phyloP scores from a whole-genome alignment of 768 basidiomycete species.

The Lactarius sanguifluus region DNA sequence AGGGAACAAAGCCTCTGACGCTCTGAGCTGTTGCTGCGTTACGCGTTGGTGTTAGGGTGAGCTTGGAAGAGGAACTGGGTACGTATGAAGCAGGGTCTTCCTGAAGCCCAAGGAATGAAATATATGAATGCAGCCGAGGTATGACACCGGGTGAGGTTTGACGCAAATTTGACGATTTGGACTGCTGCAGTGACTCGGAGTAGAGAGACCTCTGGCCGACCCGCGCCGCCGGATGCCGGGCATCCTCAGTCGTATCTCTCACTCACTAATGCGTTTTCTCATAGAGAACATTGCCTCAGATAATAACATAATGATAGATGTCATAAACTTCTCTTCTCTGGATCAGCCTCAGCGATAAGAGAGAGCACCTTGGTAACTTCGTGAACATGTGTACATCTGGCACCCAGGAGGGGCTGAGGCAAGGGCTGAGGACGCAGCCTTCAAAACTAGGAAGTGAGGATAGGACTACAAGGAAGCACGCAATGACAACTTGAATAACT shows the following conservation, averaged over 20 bases:
- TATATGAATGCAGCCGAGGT: neutral
- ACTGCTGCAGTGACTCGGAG: slow-evolving; percentile 30
- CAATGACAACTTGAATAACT: neutral
- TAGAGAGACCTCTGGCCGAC: neutral
- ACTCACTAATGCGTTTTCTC: too few species aligned
- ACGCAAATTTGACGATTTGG: neutral
- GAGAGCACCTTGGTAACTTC: neutral
- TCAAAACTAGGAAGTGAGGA: neutral
- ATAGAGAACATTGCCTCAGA: too few species aligned
- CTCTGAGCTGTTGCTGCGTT: neutral
- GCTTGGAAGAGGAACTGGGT: neutral
- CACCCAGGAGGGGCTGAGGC: too few species aligned
- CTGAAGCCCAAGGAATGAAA: neutral
- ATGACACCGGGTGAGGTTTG: neutral
- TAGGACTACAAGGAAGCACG: neutral
- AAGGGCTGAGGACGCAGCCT: neutral
- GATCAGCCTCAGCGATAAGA: neutral
- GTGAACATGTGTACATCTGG: slow-evolving; percentile 32
- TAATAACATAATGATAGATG: too few species aligned
- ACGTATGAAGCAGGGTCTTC: neutral
- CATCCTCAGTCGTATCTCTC: too few species aligned
- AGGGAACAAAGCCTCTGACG: neutral
- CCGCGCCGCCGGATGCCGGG: neutral
- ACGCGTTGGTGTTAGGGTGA: neutral
- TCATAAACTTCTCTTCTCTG: neutral